A percentile compares a stretch with the other conserved stretches of the same genome.
These are phyloP conservation scores for Cymbopogon flexuosus DNA, from an alignment of 202 grass and related monocot species.

Conservation along the genomic window DNA sequence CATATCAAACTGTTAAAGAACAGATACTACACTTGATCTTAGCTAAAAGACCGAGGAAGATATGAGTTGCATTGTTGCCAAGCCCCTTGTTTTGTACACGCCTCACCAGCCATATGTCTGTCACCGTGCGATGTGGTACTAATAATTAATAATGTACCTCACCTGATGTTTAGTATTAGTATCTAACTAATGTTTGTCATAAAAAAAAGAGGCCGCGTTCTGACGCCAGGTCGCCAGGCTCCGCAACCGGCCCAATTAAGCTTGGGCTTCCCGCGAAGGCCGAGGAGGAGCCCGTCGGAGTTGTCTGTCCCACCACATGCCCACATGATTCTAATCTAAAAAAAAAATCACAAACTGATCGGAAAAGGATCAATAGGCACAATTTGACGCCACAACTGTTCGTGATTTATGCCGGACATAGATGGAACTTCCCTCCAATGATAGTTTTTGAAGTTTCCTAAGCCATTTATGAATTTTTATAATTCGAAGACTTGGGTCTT, in stretches of 20 bases:
- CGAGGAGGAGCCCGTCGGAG: neutral
- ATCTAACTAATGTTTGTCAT: neutral
- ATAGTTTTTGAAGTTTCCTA: no score
- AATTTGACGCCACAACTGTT: no score
- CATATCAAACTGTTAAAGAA: no score
- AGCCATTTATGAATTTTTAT: no score
- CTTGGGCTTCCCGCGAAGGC: neutral
- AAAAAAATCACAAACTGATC: no score
- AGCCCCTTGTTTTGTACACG: neutral
- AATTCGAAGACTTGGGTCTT: no score
- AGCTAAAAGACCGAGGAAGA: constrained; percentile 61
- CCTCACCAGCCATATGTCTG: neutral
- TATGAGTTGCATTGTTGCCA: neutral
- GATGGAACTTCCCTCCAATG: no score
- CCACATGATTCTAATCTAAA: no score
- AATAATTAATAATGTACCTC: neutral
- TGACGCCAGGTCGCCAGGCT: neutral
- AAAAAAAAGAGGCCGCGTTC: neutral
- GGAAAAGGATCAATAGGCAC: no score
- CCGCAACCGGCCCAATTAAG: neutral
- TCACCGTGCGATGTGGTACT: neutral
- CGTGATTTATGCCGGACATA: no score
- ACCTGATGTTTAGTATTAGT: neutral
- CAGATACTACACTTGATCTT: no score
- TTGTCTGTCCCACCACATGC: neutral